Evolutionary conservation across 768 basidiomycete species (phyloP).

Genomic region (Panaeolus papilionaceus): DNA sequence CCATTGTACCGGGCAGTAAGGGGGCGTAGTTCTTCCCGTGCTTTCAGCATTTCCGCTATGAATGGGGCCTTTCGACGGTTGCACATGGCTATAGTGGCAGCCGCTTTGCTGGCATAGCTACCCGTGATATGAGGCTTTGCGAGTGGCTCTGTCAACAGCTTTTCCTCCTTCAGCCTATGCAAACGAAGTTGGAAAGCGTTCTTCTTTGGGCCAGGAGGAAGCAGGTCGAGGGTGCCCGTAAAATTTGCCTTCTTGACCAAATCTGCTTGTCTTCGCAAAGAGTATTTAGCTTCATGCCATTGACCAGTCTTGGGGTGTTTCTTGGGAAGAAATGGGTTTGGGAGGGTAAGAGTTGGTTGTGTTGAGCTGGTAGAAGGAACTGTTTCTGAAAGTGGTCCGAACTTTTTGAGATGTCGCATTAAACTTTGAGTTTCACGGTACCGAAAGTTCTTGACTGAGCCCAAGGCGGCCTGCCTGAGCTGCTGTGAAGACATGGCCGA

Average conservation of each 20-base stretch:
- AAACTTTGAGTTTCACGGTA: constrained; percentile 47
- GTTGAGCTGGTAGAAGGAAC: constrained; percentile 15
- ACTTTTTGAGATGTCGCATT: constrained; percentile 38
- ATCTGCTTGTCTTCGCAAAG: constrained; percentile 78
- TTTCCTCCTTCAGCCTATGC: constrained; percentile 25
- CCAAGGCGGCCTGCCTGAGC: constrained; percentile 3
- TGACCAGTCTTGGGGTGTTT: background rate
- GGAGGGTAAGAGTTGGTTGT: constrained; percentile 36
- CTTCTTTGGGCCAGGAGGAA: constrained; percentile 74
- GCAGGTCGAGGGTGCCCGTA: constrained; percentile 56
- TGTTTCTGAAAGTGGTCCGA: constrained; percentile 41
- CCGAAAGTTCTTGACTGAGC: constrained; percentile 25
- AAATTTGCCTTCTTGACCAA: constrained; percentile 74
- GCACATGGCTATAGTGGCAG: background rate
- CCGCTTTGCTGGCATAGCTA: background rate
- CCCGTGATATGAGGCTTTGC: background rate
- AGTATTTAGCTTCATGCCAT: constrained; percentile 49
- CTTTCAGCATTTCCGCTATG: background rate
- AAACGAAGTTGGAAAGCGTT: constrained; percentile 29
- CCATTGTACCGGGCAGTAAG: background rate
- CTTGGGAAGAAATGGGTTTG: constrained; percentile 76
- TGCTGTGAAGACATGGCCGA: constrained; percentile 2
- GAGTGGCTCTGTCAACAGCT: constrained; percentile 17
- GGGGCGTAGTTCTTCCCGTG: background rate
- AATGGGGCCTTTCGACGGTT: background rate